A percentile compares a stretch with the other conserved stretches of the same genome.
These are phyloP conservation scores for Colletotrichum cordylinicola DNA, from an alignment of 2,329 filamentous ascomycete species.

Conservation along the genomic window DNA sequence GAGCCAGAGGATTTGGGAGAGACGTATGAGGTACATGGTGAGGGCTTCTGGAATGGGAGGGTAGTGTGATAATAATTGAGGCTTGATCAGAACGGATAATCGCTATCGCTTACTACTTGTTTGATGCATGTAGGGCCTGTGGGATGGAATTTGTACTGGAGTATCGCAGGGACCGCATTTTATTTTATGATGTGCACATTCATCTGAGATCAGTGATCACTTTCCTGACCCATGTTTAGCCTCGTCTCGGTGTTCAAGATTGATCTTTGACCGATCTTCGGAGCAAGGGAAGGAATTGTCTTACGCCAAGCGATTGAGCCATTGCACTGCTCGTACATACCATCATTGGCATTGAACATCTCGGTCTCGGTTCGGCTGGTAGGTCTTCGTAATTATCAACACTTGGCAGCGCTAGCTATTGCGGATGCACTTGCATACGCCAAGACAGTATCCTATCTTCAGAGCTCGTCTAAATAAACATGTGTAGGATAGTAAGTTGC, in stretches of 20 bases:
- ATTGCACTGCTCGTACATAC: neutral
- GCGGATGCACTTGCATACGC: neutral
- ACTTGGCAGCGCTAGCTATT: neutral
- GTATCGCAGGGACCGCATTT: no score
- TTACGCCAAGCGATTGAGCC: neutral
- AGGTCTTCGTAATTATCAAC: neutral
- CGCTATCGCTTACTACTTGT: accelerated
- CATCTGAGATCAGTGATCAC: no score
- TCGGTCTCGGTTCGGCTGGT: neutral
- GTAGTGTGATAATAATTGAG: neutral
- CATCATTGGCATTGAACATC: neutral
- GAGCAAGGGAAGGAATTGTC: neutral
- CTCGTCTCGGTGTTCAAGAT: no score
- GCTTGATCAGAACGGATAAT: neutral
- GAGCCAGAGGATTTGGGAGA: neutral
- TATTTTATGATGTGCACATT: no score
- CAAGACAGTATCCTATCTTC: neutral
- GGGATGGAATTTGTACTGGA: accelerated
- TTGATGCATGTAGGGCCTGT: neutral
- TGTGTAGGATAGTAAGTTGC: neutral
- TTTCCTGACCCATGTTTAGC: no score
- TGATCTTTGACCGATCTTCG: no score
- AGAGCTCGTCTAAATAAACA: neutral
- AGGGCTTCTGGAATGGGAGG: accelerated
- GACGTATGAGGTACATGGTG: neutral